phyloP scores from a whole-genome alignment of 31 red algal genomes.

The Odonthalia washingtoniensis region DNA sequence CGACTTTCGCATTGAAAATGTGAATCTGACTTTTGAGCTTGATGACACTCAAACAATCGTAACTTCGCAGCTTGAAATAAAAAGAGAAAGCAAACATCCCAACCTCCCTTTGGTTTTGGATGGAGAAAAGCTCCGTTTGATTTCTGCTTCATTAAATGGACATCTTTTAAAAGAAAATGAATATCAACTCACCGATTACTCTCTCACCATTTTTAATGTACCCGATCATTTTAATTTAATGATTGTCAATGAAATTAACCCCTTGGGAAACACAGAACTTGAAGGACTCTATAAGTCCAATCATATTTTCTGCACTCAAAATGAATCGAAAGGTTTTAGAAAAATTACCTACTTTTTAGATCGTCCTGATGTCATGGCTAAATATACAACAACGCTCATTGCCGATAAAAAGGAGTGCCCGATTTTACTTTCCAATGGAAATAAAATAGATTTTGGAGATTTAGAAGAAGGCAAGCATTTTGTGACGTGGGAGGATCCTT shows the following conservation, averaged over 20 bases:
- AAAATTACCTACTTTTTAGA: constrained; percentile 94
- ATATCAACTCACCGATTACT: constrained; percentile 1
- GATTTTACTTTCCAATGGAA: constrained; percentile 95
- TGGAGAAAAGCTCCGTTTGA: constrained; percentile 66
- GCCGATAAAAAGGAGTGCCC: constrained; percentile 69
- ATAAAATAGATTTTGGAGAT: constrained; percentile 78
- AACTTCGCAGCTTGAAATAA: constrained; percentile 53
- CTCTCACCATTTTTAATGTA: constrained; percentile 14
- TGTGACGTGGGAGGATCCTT: constrained; percentile 87
- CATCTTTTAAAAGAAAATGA: constrained; percentile 49
- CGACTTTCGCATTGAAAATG: constrained; percentile 67
- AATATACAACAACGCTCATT: constrained; percentile 67
- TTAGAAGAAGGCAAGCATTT: constrained; percentile 67
- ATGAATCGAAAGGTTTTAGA: constrained; percentile 98
- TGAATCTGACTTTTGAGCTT: constrained; percentile 76
- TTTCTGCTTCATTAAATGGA: constrained; percentile 68
- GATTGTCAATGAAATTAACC: constrained; percentile 68
- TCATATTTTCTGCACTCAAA: constrained; percentile 94
- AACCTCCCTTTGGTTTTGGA: constrained; percentile 66
- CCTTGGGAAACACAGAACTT: constrained; percentile 86
- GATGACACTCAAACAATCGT: constrained; percentile 83
- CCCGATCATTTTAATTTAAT: constrained; percentile 65
- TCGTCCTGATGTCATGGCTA: constrained; percentile 95
- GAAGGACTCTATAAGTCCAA: constrained; percentile 93
- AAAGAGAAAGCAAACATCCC: constrained; percentile 39